Conservation (phyloP, 345 rosid genomes). For the Salix suchowensis region DNA sequence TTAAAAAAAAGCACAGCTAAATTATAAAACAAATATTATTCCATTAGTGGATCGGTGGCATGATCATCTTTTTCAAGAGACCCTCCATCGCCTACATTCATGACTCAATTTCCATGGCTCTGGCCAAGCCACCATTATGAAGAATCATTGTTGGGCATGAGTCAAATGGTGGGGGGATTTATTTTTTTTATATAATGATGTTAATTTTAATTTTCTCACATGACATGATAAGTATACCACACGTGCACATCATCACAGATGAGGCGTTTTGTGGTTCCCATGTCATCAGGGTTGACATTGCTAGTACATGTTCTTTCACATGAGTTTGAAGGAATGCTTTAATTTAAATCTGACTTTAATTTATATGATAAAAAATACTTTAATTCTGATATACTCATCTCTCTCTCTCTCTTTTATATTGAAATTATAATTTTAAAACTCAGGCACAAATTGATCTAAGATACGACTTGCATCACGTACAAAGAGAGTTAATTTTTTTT, state of each 20-base stretch:
- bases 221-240: constrained; percentile 29
- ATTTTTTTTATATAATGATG: constrained; percentile 8
- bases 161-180: constrained; percentile 19
- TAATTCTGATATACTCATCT: too few relatives aligned
- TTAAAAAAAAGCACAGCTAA: accelerated
- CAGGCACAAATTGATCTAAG: too few relatives aligned
- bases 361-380: too few relatives aligned
- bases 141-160: constrained; percentile 17
- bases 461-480: too few relatives aligned
- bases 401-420: too few relatives aligned
- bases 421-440: too few relatives aligned
- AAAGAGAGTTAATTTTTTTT: too few relatives aligned
- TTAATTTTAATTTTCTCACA: background rate
- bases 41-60: background rate
- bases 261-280: background rate
- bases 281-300: constrained; percentile 34
- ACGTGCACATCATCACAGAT: constrained; percentile 42
- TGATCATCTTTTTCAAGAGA: background rate
- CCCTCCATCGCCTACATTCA: background rate
- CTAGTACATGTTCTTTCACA: background rate
- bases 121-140: constrained; percentile 6
- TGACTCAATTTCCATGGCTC: background rate
- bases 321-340: background rate
- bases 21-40: too few relatives aligned
- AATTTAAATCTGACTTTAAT: too few relatives aligned